Conservation (phyloP, 2,329 filamentous ascomycete species). For the Botryotinia narcissicola region DNA sequence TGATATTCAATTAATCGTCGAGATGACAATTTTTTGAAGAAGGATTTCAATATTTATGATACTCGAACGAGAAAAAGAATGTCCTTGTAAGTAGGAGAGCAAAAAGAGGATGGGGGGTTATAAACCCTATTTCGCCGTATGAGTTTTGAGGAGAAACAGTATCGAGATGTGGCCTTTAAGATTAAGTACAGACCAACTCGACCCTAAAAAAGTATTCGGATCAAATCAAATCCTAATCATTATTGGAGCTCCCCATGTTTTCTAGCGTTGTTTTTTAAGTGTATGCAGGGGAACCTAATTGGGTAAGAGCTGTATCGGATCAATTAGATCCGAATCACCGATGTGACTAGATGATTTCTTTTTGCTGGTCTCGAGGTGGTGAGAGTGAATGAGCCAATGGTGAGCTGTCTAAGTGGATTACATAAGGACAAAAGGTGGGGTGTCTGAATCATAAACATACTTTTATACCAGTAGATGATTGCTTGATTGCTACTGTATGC, state of each 20-base stretch:
- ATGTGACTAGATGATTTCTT: background rate
- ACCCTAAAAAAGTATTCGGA: background rate
- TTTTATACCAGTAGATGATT: background rate
- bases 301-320: background rate
- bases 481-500: background rate
- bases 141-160: background rate
- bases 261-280: background rate
- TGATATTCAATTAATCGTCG: background rate
- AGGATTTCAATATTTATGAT: background rate
- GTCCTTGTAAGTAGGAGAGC: background rate
- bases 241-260: slow-evolving; percentile 14
- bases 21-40: background rate
- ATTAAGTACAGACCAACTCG: background rate
- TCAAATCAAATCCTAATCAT: slow-evolving; percentile 12
- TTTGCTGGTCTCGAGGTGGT: background rate
- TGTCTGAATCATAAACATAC: background rate
- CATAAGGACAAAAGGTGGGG: background rate
- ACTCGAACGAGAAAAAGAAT: background rate
- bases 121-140: background rate
- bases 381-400: background rate
- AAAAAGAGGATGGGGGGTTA: background rate
- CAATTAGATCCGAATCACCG: background rate
- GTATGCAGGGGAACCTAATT: background rate
- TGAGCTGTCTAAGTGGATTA: background rate
- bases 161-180: slow-evolving; percentile 15